A percentile compares a stretch with the other conserved stretches of the same genome.
phyloP scores from a whole-genome alignment of 345 rosid species.

The Noccaea bulbosa region DNA sequence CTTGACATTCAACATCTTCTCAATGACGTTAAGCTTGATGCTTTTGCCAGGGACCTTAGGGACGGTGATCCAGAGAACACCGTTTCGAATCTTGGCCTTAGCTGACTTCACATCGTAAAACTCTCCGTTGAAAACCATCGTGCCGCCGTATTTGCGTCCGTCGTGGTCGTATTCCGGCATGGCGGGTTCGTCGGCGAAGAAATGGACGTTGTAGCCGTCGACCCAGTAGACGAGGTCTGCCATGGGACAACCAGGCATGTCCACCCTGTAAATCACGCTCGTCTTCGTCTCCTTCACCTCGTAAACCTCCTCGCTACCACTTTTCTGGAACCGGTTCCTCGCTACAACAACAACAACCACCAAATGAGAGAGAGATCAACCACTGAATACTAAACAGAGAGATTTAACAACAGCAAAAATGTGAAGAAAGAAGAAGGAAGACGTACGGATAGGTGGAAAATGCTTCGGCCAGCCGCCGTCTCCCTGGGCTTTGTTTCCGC shows the following conservation, averaged over 20 bases:
- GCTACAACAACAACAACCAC: neutral
- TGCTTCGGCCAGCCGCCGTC: neutral
- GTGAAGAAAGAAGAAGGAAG: neutral
- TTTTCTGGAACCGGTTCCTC: constrained; percentile 27
- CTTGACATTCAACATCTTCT: neutral
- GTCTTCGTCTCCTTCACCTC: constrained; percentile 13
- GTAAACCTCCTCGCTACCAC: constrained; percentile 2
- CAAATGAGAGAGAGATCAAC: neutral
- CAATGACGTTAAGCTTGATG: neutral
- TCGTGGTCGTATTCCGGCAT: neutral
- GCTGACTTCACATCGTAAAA: neutral
- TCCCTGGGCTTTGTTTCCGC: neutral
- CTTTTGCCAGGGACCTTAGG: constrained; percentile 24
- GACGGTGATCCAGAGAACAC: constrained; percentile 30
- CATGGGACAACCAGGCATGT: constrained; percentile 27
- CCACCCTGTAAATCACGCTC: constrained; percentile 1
- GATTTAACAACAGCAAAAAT: neutral
- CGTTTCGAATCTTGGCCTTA: constrained; percentile 20
- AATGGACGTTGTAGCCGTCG: constrained; percentile 12
- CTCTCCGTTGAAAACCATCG: neutral
- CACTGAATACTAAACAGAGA: neutral
- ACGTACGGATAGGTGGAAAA: constrained; percentile 1
- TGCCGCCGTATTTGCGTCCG: constrained; percentile 36
- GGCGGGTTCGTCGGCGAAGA: constrained; percentile 35
- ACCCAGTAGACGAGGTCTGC: constrained; percentile 25